phyloP scores from a whole-genome alignment of 495 filamentous ascomycete genomes.

The Hypoxylon crocopeplum region DNA sequence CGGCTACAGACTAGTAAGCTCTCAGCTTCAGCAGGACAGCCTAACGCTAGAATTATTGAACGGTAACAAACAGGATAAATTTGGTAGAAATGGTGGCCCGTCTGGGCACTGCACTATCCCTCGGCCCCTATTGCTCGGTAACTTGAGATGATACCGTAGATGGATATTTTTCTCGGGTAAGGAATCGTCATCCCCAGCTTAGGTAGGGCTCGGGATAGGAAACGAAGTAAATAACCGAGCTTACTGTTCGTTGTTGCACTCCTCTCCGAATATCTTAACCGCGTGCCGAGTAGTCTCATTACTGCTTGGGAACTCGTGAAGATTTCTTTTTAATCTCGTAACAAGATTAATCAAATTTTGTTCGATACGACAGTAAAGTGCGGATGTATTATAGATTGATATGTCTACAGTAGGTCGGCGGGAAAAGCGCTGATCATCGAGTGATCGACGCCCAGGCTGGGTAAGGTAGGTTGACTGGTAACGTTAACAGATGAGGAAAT shows the following conservation, averaged over 20 bases:
- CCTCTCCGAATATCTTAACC: constrained; percentile 16
- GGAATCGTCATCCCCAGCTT: constrained; percentile 8
- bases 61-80: constrained; percentile 32
- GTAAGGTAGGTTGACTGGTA: constrained; percentile 21
- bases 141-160: not conserved
- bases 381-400: constrained; percentile 6
- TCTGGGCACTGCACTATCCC: constrained; percentile 27
- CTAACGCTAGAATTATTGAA: constrained; percentile 23
- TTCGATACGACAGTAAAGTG: constrained; percentile 14
- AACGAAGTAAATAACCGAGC: constrained; percentile 28
- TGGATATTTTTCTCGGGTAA: not conserved
- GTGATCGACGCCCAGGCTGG: constrained; percentile 34
- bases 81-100: constrained; percentile 25
- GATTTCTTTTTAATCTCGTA: constrained; percentile 28
- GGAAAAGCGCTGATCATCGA: constrained; percentile 22
- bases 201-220: constrained; percentile 15
- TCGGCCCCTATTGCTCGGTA: not conserved
- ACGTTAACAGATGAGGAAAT: no score
- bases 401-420: constrained; percentile 19
- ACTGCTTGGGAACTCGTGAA: not conserved
- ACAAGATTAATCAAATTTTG: constrained; percentile 33
- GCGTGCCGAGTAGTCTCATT: constrained; percentile 9
- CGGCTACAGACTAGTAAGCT: constrained; percentile 30
- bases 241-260: constrained; percentile 33
- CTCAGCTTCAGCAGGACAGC: constrained; percentile 17